Evolutionary conservation across 352 stramenopile genomes (phyloP).

Genomic region (Phytophthora colocasiae): DNA sequence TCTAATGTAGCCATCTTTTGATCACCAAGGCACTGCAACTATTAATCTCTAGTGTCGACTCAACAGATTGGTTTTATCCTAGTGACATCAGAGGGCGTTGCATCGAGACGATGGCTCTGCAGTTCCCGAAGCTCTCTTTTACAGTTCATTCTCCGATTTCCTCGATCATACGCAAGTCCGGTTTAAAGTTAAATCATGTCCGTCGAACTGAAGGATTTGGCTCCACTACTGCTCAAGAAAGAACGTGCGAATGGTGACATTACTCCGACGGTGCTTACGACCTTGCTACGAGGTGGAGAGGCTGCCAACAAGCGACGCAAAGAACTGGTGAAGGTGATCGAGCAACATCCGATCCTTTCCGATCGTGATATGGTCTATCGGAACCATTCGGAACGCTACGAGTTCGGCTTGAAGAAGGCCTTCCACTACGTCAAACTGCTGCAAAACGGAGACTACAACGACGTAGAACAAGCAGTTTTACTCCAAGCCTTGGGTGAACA

Average conservation of each 20-base stretch:
- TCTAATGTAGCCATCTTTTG: too few relatives aligned
- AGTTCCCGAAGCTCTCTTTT: neutral
- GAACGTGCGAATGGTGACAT: slow-evolving; percentile 30
- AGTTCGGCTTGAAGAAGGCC: slow-evolving; percentile 28
- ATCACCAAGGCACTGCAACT: too few relatives aligned
- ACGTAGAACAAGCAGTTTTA: slow-evolving; percentile 13
- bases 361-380: slow-evolving; percentile 33
- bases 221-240: slow-evolving; percentile 23
- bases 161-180: neutral
- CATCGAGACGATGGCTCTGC: neutral
- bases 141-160: neutral
- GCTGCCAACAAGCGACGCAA: slow-evolving; percentile 23
- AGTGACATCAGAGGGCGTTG: neutral
- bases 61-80: neutral
- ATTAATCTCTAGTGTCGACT: too few relatives aligned
- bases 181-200: slow-evolving; percentile 1
- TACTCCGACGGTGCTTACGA: slow-evolving; percentile 15
- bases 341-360: slow-evolving; percentile 27
- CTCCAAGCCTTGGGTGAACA: slow-evolving; percentile 21
- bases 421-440: slow-evolving; percentile 31
- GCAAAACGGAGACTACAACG: slow-evolving; percentile 6
- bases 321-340: slow-evolving; percentile 19
- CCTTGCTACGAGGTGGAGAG: slow-evolving; percentile 13
- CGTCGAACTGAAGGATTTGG: slow-evolving; percentile 34
- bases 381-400: slow-evolving; percentile 35